Conservation (phyloP, 176 grass and related monocot species). For the Triticum monococcum region DNA sequence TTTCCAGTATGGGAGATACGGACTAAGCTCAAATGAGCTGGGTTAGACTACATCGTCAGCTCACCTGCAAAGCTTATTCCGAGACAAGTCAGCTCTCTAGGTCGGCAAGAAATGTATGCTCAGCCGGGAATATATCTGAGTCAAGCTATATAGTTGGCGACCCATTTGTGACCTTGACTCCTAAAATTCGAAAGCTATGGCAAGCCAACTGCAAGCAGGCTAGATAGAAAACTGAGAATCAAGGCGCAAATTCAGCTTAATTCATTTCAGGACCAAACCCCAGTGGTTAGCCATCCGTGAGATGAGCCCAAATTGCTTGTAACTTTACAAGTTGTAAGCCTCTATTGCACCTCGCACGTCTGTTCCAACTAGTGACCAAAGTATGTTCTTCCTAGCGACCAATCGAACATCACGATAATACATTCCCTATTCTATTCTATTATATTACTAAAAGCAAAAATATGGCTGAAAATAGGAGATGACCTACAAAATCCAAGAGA, state of each 20-base stretch:
- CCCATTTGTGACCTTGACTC: background rate
- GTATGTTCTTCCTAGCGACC: background rate
- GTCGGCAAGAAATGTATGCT: background rate
- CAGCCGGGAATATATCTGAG: background rate
- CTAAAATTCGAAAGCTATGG: background rate
- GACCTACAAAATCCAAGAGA: no score
- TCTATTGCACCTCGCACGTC: background rate
- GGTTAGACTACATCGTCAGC: background rate
- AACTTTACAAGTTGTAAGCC: background rate
- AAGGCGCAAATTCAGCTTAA: background rate
- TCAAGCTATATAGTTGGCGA: background rate
- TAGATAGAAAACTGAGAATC: conserved; percentile 4
- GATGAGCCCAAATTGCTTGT: background rate
- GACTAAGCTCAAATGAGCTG: background rate
- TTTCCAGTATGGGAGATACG: background rate
- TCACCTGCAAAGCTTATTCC: background rate
- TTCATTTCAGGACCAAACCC: background rate
- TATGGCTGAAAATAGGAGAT: no score
- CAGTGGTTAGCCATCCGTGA: background rate
- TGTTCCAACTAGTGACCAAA: background rate
- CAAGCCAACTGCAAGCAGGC: background rate
- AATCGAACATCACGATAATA: background rate
- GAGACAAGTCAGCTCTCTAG: background rate
- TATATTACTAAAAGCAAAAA: no score
- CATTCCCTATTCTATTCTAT: background rate